phyloP scores from a whole-genome alignment of 2,329 filamentous ascomycete genomes.

The Aspergillus fijiensis region DNA sequence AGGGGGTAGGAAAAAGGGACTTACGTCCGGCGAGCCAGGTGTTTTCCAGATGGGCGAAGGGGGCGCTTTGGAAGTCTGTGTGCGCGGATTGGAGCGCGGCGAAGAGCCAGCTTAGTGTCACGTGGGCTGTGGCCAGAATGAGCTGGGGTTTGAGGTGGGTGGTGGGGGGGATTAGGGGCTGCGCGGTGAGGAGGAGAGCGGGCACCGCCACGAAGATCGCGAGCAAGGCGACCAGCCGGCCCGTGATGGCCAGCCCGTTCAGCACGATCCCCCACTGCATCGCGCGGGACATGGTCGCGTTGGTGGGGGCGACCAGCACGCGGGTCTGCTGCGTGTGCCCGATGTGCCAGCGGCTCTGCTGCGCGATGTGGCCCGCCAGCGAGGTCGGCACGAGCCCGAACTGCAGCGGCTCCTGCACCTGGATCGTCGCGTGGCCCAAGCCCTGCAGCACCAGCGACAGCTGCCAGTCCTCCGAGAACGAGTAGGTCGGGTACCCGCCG shows the following conservation, averaged over 20 bases:
- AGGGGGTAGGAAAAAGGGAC: not conserved
- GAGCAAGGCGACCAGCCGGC: constrained; percentile 16
- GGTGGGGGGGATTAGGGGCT: constrained; percentile 17
- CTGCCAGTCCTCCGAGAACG: constrained; percentile 38
- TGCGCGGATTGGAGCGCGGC: constrained; percentile 22
- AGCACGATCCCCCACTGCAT: constrained; percentile 24
- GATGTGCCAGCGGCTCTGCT: constrained; percentile 40
- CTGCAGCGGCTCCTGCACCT: constrained; percentile 35
- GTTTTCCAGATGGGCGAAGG: constrained; percentile 30
- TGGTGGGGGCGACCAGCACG: constrained; percentile 14
- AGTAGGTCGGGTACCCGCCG: constrained; percentile 36
- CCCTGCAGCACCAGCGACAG: constrained; percentile 34
- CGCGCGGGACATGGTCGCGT: constrained; percentile 7
- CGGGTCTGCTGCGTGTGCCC: constrained; percentile 30
- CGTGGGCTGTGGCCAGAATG: constrained; percentile 10
- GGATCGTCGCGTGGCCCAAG: constrained; percentile 29
- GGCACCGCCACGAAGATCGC: constrained; percentile 23
- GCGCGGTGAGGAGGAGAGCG: constrained; percentile 15
- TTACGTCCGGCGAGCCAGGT: constrained; percentile 30
- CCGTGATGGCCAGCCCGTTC: constrained; percentile 24
- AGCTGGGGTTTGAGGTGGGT: constrained; percentile 17
- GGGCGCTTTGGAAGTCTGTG: constrained; percentile 21
- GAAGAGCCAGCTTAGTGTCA: constrained; percentile 23
- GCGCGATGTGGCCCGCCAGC: constrained; percentile 36
- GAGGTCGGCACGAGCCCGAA: constrained; percentile 36